Evolutionary conservation across 768 basidiomycete genomes (phyloP).

Genomic region (Boletus tylopilopsis): DNA sequence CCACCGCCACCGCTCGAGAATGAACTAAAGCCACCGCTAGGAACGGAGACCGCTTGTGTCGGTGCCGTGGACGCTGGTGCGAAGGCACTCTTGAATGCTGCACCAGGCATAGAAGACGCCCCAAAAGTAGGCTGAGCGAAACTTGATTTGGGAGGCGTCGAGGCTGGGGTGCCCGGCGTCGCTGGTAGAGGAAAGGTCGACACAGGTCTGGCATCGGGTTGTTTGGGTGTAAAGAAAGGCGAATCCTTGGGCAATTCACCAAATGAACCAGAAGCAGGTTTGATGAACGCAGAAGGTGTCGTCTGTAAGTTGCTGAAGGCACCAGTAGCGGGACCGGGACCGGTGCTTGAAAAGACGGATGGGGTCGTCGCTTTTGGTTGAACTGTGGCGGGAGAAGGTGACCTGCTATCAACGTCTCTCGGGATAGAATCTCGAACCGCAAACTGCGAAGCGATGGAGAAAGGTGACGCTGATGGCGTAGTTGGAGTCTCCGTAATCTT

Average conservation of each 20-base stretch:
- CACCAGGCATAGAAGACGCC: slow-evolving; percentile 32
- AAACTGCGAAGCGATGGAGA: too few relatives aligned
- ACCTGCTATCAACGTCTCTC: slow-evolving; percentile 24
- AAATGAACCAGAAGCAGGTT: slow-evolving; percentile 35
- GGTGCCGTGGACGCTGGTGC: slow-evolving; percentile 5
- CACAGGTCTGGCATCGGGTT: slow-evolving; percentile 30
- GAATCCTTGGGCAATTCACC: slow-evolving; percentile 40
- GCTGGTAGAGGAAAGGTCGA: slow-evolving; percentile 37
- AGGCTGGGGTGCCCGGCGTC: slow-evolving; percentile 12
- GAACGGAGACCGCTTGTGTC: slow-evolving; percentile 9
- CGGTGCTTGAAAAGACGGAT: slow-evolving; percentile 17
- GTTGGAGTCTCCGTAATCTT: neutral
- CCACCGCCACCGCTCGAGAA: slow-evolving; percentile 36
- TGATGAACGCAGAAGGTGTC: slow-evolving; percentile 33
- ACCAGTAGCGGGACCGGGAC: slow-evolving; percentile 26
- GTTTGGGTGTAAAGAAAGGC: slow-evolving; percentile 48
- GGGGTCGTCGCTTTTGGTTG: slow-evolving; percentile 6
- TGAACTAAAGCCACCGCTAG: slow-evolving; percentile 24
- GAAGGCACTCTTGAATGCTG: slow-evolving; percentile 18
- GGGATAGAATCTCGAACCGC: slow-evolving; percentile 10
- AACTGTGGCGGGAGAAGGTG: slow-evolving; percentile 22
- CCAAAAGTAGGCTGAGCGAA: slow-evolving; percentile 36
- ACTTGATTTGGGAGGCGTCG: slow-evolving; percentile 23
- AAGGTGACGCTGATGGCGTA: too few relatives aligned
- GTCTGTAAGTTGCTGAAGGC: slow-evolving; percentile 41